Conservation (phyloP, 352 stramenopile genomes). For the Phytophthora lateralis region DNA sequence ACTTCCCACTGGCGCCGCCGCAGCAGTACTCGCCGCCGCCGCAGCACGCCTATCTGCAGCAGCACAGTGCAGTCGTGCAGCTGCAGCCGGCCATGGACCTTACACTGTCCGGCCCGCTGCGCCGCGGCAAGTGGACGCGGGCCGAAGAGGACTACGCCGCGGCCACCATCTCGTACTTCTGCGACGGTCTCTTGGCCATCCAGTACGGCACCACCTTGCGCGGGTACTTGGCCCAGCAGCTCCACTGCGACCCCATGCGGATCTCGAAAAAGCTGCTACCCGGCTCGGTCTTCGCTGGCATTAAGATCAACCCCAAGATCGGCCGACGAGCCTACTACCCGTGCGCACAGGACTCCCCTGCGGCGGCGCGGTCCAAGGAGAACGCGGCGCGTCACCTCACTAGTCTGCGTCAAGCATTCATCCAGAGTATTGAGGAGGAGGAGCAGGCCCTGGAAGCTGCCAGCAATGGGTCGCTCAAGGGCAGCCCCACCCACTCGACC, state of each 20-base stretch:
- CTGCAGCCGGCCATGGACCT: slow-evolving; percentile 14
- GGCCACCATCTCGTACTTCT: slow-evolving; percentile 75
- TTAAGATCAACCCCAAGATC: slow-evolving; percentile 81
- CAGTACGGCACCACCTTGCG: slow-evolving; percentile 77
- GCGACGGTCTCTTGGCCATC: slow-evolving; percentile 62
- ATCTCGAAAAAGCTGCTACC: slow-evolving; percentile 84
- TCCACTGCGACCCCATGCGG: slow-evolving; percentile 80
- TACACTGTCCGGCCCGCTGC: slow-evolving; percentile 45
- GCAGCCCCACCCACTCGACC: slow-evolving; percentile 12
- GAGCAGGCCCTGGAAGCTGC: slow-evolving; percentile 37
- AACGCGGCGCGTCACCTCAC: slow-evolving; percentile 47
- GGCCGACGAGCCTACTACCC: slow-evolving; percentile 73
- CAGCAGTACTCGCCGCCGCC: slow-evolving; percentile 28
- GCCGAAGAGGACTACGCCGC: slow-evolving; percentile 72
- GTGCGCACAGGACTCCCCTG: slow-evolving; percentile 51
- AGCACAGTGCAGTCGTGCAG: slow-evolving; percentile 4
- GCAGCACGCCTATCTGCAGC: slow-evolving; percentile 2
- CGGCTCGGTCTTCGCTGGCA: slow-evolving; percentile 58
- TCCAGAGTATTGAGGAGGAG: slow-evolving; percentile 70
- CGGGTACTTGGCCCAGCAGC: slow-evolving; percentile 69
- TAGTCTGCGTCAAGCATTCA: slow-evolving; percentile 49
- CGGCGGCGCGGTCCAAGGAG: slow-evolving; percentile 44
- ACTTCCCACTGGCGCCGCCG: slow-evolving; percentile 29
- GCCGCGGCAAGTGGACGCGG: slow-evolving; percentile 75
- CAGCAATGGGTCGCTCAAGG: slow-evolving; percentile 13